Conservation (phyloP, 768 basidiomycete species). For the Leucosporidium yakuticum region DNA sequence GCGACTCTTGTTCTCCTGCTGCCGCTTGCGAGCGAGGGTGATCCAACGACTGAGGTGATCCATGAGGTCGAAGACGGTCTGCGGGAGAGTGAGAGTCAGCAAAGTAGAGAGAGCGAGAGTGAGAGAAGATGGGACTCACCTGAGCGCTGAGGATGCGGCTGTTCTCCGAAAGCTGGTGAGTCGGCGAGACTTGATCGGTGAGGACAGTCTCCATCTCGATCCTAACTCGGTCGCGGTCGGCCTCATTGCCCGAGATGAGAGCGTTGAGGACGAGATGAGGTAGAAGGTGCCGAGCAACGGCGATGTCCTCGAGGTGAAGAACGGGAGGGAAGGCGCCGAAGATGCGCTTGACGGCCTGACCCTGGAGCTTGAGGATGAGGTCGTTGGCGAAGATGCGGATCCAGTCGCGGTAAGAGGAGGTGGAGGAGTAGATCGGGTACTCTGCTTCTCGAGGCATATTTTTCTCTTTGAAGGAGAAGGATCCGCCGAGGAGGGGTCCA, state of each 20-base stretch:
- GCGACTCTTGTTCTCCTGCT: slow-evolving; percentile 52
- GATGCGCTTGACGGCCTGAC: slow-evolving; percentile 48
- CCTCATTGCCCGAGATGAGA: slow-evolving; percentile 65
- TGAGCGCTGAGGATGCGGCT: slow-evolving; percentile 90
- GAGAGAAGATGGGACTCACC: slow-evolving; percentile 47
- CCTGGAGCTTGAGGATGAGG: slow-evolving; percentile 55
- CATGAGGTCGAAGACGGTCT: slow-evolving; percentile 90
- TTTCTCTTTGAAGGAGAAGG: slow-evolving; percentile 51
- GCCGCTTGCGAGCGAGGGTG: slow-evolving; percentile 63
- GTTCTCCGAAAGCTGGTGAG: slow-evolving; percentile 59
- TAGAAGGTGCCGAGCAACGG: slow-evolving; percentile 83
- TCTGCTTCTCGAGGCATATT: slow-evolving; percentile 39
- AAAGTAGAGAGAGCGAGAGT: neutral
- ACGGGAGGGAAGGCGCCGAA: slow-evolving; percentile 74
- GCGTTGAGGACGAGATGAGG: slow-evolving; percentile 87
- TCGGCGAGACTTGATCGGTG: slow-evolving; percentile 70
- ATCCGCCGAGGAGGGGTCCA: slow-evolving; percentile 65
- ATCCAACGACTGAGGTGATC: slow-evolving; percentile 92
- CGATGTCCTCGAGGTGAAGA: slow-evolving; percentile 72
- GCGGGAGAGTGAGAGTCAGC: slow-evolving; percentile 1
- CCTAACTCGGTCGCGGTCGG: slow-evolving; percentile 60
- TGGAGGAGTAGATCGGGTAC: slow-evolving; percentile 71
- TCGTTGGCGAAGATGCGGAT: slow-evolving; percentile 80
- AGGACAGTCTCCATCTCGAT: slow-evolving; percentile 73
- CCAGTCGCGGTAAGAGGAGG: slow-evolving; percentile 90